phyloP scores from a whole-genome alignment of 164 flowering plant species.

The Chimonanthus praecox region DNA sequence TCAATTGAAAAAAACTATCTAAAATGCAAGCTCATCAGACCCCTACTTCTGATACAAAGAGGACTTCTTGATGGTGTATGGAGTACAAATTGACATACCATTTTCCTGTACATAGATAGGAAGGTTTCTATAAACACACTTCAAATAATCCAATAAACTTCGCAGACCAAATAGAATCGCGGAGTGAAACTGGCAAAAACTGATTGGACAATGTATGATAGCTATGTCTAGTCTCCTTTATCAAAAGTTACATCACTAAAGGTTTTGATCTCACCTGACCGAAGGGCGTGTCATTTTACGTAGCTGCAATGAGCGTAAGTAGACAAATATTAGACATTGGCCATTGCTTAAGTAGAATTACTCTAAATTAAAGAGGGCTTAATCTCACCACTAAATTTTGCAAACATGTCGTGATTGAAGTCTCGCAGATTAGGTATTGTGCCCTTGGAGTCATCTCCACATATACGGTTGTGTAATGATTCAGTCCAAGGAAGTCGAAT shows the following conservation, averaged over 20 bases:
- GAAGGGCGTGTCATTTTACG: background rate
- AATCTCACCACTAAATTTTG: conserved; percentile 4
- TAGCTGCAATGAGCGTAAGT: background rate
- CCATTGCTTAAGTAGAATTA: no score
- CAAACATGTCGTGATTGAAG: conserved; percentile 17
- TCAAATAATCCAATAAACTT: conserved; percentile 7
- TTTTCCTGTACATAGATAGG: conserved; percentile 13
- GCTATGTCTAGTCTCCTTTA: background rate
- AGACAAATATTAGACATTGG: background rate
- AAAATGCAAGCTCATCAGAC: background rate
- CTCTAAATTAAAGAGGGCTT: background rate
- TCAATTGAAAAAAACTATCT: no score
- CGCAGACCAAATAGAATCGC: background rate
- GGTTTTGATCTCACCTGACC: background rate
- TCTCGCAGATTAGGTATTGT: conserved; percentile 6
- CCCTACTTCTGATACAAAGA: background rate
- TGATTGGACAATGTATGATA: background rate
- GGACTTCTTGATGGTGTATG: background rate
- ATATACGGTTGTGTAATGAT: conserved; percentile 22
- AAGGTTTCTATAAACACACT: conserved; percentile 1
- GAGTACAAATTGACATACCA: background rate
- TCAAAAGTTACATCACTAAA: background rate
- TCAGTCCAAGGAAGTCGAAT: conserved; percentile 28
- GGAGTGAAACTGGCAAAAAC: background rate
- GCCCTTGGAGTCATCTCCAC: conserved; percentile 10